Evolutionary conservation across 2,329 filamentous ascomycete species (phyloP).

Genomic region (Talaromyces sp.): DNA sequence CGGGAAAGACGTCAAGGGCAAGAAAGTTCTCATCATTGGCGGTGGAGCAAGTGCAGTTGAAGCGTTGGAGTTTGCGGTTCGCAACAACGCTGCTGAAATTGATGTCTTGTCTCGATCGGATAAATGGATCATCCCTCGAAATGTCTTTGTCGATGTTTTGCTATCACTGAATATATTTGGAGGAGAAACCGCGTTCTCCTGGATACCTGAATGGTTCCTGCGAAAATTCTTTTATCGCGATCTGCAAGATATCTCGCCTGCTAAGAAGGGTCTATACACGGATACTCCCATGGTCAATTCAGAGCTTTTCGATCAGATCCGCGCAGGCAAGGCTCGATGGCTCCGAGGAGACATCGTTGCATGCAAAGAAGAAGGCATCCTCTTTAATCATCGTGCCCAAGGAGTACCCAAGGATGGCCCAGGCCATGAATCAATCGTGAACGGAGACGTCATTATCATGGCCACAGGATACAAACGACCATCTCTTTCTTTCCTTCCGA

Average conservation of each 20-base stretch:
- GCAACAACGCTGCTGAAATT: slow-evolving; percentile 63
- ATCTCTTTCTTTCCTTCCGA: slow-evolving; percentile 67
- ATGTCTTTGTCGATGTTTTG: slow-evolving; percentile 68
- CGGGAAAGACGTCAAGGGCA: slow-evolving; percentile 67
- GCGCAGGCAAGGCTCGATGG: slow-evolving; percentile 70
- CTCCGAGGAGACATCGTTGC: slow-evolving; percentile 72
- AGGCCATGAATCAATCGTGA: slow-evolving; percentile 62
- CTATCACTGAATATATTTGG: slow-evolving; percentile 76
- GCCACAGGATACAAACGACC: slow-evolving; percentile 79
- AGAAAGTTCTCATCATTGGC: slow-evolving; percentile 72
- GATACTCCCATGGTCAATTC: slow-evolving; percentile 87
- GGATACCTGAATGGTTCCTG: slow-evolving; percentile 72
- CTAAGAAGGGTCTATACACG: slow-evolving; percentile 70
- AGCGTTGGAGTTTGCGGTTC: slow-evolving; percentile 72
- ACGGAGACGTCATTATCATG: slow-evolving; percentile 75
- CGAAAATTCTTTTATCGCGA: slow-evolving; percentile 80
- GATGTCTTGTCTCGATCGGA: slow-evolving; percentile 73
- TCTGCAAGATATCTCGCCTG: slow-evolving; percentile 67
- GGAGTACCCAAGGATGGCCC: slow-evolving; percentile 75
- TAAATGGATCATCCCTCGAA: slow-evolving; percentile 85
- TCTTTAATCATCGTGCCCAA: slow-evolving; percentile 67
- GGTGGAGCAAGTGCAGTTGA: slow-evolving; percentile 80
- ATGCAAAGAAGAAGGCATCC: slow-evolving; percentile 61
- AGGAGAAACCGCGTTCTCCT: slow-evolving; percentile 69
- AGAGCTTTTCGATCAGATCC: slow-evolving; percentile 72